Evolutionary conservation across 768 basidiomycete species (phyloP).

Genomic region (Trametes sanguinea): DNA sequence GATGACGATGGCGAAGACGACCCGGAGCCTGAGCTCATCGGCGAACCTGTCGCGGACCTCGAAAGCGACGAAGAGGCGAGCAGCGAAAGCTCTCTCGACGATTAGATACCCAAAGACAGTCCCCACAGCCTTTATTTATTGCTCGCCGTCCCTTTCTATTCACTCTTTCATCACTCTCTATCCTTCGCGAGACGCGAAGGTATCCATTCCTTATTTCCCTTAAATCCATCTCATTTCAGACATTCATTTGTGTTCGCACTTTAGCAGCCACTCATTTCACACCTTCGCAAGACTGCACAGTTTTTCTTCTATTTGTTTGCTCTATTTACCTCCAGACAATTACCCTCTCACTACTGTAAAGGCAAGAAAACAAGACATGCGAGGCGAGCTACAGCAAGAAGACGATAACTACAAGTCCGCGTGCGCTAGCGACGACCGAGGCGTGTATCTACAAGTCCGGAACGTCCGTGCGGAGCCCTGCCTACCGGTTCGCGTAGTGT

Average conservation of each 20-base stretch:
- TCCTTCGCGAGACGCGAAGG: too few relatives aligned
- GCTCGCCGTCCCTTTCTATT: not conserved
- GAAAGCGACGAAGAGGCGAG: not conserved
- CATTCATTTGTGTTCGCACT: not conserved
- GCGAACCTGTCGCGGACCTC: not conserved
- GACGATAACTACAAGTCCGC: too few relatives aligned
- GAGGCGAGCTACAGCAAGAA: too few relatives aligned
- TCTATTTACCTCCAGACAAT: not conserved
- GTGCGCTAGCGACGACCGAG: too few relatives aligned
- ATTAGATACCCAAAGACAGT: not conserved
- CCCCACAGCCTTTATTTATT: not conserved
- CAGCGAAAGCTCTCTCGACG: not conserved
- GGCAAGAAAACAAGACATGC: too few relatives aligned
- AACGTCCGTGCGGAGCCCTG: too few relatives aligned
- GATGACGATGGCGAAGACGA: constrained; percentile 7
- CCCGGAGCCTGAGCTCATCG: not conserved
- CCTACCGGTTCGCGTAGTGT: too few relatives aligned
- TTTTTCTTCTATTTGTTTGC: not conserved
- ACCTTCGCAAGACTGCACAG: not conserved
- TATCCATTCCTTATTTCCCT: not conserved
- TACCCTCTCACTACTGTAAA: too few relatives aligned
- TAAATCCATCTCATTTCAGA: not conserved
- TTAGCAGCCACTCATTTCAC: not conserved
- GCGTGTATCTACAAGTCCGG: too few relatives aligned
- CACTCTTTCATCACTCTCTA: too few relatives aligned